These are phyloP conservation scores for Rosa hybrid DNA, from an alignment of 331 rosid genomes.

Conservation along the genomic window DNA sequence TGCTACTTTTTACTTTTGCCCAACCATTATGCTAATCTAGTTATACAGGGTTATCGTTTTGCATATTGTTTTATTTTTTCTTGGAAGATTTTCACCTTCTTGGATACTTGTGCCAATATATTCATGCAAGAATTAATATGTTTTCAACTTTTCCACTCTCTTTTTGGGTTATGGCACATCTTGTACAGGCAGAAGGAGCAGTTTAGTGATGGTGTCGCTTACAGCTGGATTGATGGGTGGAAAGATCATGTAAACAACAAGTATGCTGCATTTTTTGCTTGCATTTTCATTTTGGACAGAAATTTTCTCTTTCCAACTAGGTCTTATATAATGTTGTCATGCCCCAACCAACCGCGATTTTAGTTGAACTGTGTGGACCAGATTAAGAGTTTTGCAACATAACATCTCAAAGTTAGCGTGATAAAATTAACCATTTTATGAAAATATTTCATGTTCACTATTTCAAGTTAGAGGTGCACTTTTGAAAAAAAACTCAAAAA, in stretches of 20 bases:
- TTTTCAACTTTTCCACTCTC: not conserved
- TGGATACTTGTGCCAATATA: too few relatives aligned
- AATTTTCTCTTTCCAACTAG: not conserved
- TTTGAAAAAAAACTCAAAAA: not conserved
- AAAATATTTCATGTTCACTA: not conserved
- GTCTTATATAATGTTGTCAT: not conserved
- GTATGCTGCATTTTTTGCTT: constrained; percentile 42
- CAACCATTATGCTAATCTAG: not conserved
- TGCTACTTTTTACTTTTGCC: constrained; percentile 28
- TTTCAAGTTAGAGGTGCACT: constrained; percentile 12
- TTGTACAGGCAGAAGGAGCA: constrained; percentile 96
- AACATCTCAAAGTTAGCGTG: not conserved
- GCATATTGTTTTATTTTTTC: constrained; percentile 3
- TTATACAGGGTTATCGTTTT: not conserved
- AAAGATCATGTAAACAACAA: constrained; percentile 79
- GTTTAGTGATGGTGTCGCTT: constrained; percentile 96
- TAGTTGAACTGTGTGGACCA: not conserved
- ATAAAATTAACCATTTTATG: not conserved
- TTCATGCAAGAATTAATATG: not conserved
- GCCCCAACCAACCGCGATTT: not conserved
- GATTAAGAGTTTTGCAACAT: not conserved
- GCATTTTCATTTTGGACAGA: not conserved
- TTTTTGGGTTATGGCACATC: constrained; percentile 59
- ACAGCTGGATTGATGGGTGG: constrained; percentile 97
- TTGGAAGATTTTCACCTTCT: not conserved